phyloP scores from a whole-genome alignment of 306 rosid genomes.

The Hippophae gyantsensis region DNA sequence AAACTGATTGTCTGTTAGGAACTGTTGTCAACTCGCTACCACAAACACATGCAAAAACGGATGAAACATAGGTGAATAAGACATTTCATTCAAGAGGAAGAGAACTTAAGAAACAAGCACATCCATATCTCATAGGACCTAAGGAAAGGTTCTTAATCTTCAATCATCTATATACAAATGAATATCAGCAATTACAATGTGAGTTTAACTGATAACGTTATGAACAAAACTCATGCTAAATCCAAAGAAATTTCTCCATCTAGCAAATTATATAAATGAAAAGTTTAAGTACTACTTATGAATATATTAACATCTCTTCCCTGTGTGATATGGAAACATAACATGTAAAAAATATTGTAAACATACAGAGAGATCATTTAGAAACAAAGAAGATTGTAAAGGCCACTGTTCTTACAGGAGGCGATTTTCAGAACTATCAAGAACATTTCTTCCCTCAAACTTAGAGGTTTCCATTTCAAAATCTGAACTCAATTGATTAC shows the following conservation, averaged over 20 bases:
- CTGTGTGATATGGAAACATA: background rate
- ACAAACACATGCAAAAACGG: slow-evolving; percentile 15
- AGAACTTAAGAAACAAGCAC: background rate
- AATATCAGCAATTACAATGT: background rate
- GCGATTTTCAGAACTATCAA: slow-evolving; percentile 16
- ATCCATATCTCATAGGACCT: background rate
- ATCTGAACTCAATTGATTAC: slow-evolving; percentile 32
- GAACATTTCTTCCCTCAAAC: slow-evolving; percentile 26
- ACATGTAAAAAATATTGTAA: too few relatives aligned
- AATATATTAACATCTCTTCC: background rate
- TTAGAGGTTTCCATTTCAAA: slow-evolving; percentile 23
- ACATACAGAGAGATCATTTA: background rate
- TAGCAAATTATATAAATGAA: background rate
- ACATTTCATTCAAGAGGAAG: background rate
- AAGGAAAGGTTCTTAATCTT: background rate
- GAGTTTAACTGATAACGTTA: background rate
- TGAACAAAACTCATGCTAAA: background rate
- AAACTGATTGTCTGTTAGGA: slow-evolving; percentile 12
- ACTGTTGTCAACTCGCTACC: slow-evolving; percentile 32
- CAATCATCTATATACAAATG: background rate
- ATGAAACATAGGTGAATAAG: background rate
- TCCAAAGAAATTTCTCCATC: background rate
- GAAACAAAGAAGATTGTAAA: slow-evolving; percentile 4
- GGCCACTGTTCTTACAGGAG: slow-evolving; percentile 35
- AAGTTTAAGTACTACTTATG: background rate